These are phyloP conservation scores for Fusarium fujikuroi DNA, from an alignment of 2,329 filamentous ascomycete species.

Conservation along the genomic window DNA sequence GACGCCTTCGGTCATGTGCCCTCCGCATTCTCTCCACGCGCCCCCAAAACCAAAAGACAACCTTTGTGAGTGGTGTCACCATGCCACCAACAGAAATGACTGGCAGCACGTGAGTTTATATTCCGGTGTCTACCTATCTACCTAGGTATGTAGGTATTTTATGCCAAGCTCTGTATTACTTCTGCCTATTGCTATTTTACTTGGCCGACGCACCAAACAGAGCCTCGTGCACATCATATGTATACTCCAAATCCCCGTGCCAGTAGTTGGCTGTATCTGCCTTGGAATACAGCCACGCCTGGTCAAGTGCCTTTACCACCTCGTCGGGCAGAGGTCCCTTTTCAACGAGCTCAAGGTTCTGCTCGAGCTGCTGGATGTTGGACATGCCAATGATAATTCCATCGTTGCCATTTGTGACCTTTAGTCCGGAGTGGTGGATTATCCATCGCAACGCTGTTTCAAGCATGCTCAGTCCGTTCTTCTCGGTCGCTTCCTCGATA, in stretches of 20 bases:
- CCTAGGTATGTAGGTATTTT: too few species aligned
- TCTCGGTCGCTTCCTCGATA: conserved; percentile 74
- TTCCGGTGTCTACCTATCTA: neutral
- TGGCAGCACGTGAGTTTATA: conserved; percentile 11
- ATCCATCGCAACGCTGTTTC: conserved; percentile 81
- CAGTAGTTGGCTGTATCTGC: conserved; percentile 63
- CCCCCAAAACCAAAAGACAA: conserved; percentile 24
- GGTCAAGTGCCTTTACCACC: conserved; percentile 77
- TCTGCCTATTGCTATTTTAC: conserved; percentile 37
- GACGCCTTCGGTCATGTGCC: conserved; percentile 40
- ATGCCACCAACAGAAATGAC: conserved; percentile 15
- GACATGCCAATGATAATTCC: conserved; percentile 70
- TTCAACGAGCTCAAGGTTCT: conserved; percentile 67
- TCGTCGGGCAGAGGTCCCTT: conserved; percentile 81
- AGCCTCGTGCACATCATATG: conserved; percentile 70
- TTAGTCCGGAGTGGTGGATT: conserved; percentile 74
- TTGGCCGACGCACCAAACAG: conserved; percentile 64
- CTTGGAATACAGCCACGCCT: conserved; percentile 81
- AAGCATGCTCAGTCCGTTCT: conserved; percentile 74
- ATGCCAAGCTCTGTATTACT: neutral
- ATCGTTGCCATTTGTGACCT: conserved; percentile 64
- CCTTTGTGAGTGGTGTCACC: conserved; percentile 13
- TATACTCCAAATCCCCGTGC: conserved; percentile 72
- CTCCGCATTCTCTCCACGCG: conserved; percentile 29
- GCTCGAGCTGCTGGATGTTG: conserved; percentile 65